Conservation (phyloP, 192 early-diverging fungal species). For the Coemansia sp. region DNA sequence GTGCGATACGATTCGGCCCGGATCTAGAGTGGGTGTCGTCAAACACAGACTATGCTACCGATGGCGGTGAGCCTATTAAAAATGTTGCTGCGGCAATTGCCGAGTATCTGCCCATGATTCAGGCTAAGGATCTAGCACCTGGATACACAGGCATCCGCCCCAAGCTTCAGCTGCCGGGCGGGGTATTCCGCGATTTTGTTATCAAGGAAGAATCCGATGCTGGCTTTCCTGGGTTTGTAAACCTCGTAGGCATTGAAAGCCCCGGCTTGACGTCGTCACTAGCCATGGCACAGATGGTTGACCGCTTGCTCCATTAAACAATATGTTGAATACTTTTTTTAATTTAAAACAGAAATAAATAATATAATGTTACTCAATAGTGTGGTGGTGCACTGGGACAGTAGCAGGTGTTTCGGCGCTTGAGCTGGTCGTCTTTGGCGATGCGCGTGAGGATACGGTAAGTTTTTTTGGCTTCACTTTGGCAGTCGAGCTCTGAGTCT, state of each 20-base stretch:
- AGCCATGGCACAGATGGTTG: constrained; percentile 65
- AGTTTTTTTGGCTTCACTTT: not conserved
- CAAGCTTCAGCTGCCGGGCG: constrained; percentile 73
- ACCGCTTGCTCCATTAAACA: constrained; percentile 7
- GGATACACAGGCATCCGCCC: constrained; percentile 85
- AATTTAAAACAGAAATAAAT: not conserved
- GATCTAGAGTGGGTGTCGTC: constrained; percentile 63
- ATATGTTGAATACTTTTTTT: not conserved
- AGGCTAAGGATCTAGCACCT: constrained; percentile 58
- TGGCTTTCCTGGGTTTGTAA: constrained; percentile 64
- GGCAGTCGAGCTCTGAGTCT: not conserved
- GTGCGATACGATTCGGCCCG: constrained; percentile 77
- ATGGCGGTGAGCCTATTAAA: constrained; percentile 35
- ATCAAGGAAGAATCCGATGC: constrained; percentile 59
- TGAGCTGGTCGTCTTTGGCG: not conserved
- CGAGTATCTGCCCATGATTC: constrained; percentile 63
- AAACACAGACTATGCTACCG: constrained; percentile 61
- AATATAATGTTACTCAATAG: not conserved
- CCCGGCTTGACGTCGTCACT: constrained; percentile 81
- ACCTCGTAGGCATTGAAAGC: constrained; percentile 81
- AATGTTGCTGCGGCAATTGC: constrained; percentile 59
- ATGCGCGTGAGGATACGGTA: not conserved
- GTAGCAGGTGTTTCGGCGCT: not conserved
- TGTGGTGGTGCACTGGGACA: not conserved
- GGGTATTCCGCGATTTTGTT: constrained; percentile 73